Conservation (phyloP, 495 filamentous ascomycete species). For the Penicillium egyptiacum region DNA sequence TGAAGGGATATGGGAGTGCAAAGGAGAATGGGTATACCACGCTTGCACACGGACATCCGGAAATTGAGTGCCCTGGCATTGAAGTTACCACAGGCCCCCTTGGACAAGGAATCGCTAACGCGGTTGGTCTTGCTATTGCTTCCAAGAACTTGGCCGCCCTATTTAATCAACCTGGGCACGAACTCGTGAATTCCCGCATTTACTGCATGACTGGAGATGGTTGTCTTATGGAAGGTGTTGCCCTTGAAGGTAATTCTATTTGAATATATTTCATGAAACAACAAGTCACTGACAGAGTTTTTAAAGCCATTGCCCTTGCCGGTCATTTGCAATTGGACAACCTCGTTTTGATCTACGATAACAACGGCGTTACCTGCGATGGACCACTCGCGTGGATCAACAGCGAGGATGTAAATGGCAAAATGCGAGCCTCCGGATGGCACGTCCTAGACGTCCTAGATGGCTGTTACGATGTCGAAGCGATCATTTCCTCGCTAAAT, state of each 20-base stretch:
- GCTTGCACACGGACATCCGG: conserved; percentile 41
- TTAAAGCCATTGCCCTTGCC: conserved; percentile 46
- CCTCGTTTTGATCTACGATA: conserved; percentile 54
- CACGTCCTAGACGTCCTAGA: conserved; percentile 48
- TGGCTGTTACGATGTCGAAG: conserved; percentile 43
- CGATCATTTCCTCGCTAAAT: conserved; percentile 42
- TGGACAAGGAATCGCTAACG: conserved; percentile 58
- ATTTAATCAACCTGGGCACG: conserved; percentile 49
- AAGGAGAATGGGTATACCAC: conserved; percentile 34
- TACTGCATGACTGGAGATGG: conserved; percentile 58
- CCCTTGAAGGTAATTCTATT: conserved; percentile 33
- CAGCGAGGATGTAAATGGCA: conserved; percentile 50
- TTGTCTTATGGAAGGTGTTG: conserved; percentile 57
- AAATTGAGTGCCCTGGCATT: conserved; percentile 51
- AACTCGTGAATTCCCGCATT: conserved; percentile 45
- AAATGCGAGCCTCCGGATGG: conserved; percentile 52
- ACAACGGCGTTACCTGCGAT: conserved; percentile 51
- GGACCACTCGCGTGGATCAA: conserved; percentile 37
- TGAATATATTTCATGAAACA: background rate
- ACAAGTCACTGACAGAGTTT: background rate
- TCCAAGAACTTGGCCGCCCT: conserved; percentile 50
- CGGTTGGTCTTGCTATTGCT: conserved; percentile 57
- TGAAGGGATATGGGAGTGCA: conserved; percentile 48
- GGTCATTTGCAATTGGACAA: conserved; percentile 53
- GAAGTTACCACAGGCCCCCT: conserved; percentile 59